Evolutionary conservation across 768 basidiomycete species (phyloP), one percentile per base, ranked within the genome.

Genomic region (Calocybe gangraenosa): DNA sequence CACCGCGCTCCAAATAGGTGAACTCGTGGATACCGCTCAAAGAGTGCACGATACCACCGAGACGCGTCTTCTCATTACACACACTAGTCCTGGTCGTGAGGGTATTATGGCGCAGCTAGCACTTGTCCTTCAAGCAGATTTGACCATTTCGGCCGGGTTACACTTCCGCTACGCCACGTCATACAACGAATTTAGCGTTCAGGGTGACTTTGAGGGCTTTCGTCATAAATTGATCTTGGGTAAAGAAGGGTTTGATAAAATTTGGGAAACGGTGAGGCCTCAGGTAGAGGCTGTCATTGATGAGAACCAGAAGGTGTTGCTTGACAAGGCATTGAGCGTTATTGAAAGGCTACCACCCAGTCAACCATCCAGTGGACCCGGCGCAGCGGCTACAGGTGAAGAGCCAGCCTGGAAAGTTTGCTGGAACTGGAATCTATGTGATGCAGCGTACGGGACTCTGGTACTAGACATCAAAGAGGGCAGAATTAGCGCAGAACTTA

Each of bases 391-490:
- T 7, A 72, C 76, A 2, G 76, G 78, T 2, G 95, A 99, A 62
- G 93, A 97, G 56, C 82, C 86, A 2, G 84, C 90, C 0, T 99
- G 96, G 96, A 99, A 97, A 67, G 97, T 96, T 62, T 92, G 91
- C 62, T 97, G 95, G 95, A 92, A 96, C 62, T 96, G 95, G 95
- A 95, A 97, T 58, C 68, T 98, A 34, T 93, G 93, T 52, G 96
- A 99, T 55, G 95, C 95, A 5, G 89, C 92, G 2, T 96, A 86
- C 49, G 95, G 96, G 1, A 82, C 82, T 9, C 75, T 99, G 25
- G 70, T 96, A 1, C 69, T 99, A 36, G 92, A 96, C 54, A 69
- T 98, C 56, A 87, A 87, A 55, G 94, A 98, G 48, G 93, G 95
- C 6, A 74, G 94, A 39, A 81, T 99, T 37, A 93, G 90, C 47